Base-by-base conservation (phyloP, 179 eudicot genomes). In the Spinacia oleracea region DNA sequence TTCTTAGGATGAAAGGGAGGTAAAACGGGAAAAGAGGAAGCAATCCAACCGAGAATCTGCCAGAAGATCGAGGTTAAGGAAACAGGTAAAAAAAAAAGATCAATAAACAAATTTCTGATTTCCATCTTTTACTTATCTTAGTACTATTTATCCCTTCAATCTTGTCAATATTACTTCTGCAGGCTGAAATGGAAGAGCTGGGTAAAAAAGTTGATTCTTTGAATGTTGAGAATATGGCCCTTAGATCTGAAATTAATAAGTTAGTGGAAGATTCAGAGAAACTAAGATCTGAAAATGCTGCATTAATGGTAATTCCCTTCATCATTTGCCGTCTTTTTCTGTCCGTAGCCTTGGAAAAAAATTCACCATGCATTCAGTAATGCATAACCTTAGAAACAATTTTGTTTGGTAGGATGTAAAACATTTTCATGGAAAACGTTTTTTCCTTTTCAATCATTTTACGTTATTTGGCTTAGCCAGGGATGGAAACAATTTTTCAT, bases 41-140 rank as follows among this genome's bases (percentile, higher is more conserved):
- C 98, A 93, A 84, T 93, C 98, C 34, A 93, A 95, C 73, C 89
- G 98, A 42, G 98, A 95, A 85, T 95, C 98, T 85, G 98, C 98
- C 8, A 90, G 98, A 83, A 86, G 98, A 85, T 95, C 98, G 38
- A 85, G 98, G 81, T 86, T 95, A 75, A 90, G 97, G 88, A 95
- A 90, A 84, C 97, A 93, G 98, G 98, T 93, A 42, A 45, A 53
- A 20, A 20, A 42, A 45, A 53, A 20, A 20, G 42, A 48, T 46
- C 11, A 58, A 46, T 16, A 56, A 58, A 35, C 16, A 46, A 55
- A 23, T 16, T 46, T 73, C 35, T 70, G 8, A 25, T 45, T 55
- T 67, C 2, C 21, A 18, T 45, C 70, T 31, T 50, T 55, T 27
- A 16, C 16, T 60, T 35, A 9, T 70, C 16, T 48, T 48, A 8